These are phyloP conservation scores for Fusarium incarnatum DNA, from an alignment of 2,329 filamentous ascomycete species.

Conservation along the genomic window DNA sequence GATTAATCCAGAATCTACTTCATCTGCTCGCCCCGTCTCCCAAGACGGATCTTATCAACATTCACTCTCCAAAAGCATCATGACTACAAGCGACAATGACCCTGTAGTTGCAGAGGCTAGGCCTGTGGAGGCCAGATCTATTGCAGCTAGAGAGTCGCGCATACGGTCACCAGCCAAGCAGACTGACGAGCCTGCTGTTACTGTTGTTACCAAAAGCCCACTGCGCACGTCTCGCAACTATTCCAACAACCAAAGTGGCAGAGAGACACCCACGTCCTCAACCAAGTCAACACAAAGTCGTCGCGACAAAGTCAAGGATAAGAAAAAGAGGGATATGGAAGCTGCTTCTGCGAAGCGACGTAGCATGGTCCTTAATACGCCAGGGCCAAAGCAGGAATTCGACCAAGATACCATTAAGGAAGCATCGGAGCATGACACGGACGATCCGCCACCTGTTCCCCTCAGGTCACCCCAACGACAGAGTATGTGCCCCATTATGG, in stretches of 20 bases:
- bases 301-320: constrained; percentile 54
- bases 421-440: neutral
- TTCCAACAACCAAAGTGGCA: constrained; percentile 1
- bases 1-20: constrained; percentile 4
- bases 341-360: constrained; percentile 45
- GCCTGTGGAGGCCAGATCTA: constrained; percentile 14
- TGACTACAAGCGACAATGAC: constrained; percentile 33
- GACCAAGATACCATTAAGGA: constrained; percentile 9
- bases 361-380: constrained; percentile 17
- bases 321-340: constrained; percentile 57
- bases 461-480: constrained; percentile 33
- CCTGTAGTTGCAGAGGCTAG: constrained; percentile 31
- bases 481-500: constrained; percentile 55
- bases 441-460: constrained; percentile 29
- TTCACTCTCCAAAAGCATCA: constrained; percentile 39
- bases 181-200: constrained; percentile 23
- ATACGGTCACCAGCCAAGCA: constrained; percentile 25
- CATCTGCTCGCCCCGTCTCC: constrained; percentile 15
- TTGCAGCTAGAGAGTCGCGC: constrained; percentile 27
- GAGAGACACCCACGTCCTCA: constrained; percentile 27
- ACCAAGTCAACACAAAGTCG: constrained; percentile 48
- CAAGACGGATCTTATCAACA: constrained; percentile 21
- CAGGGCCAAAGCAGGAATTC: neutral
- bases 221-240: constrained; percentile 19
- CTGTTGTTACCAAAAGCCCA: constrained; percentile 42